Evolutionary conservation across 1,284 basidiomycete genomes (phyloP).

Genomic region (Ustilago loliicola): DNA sequence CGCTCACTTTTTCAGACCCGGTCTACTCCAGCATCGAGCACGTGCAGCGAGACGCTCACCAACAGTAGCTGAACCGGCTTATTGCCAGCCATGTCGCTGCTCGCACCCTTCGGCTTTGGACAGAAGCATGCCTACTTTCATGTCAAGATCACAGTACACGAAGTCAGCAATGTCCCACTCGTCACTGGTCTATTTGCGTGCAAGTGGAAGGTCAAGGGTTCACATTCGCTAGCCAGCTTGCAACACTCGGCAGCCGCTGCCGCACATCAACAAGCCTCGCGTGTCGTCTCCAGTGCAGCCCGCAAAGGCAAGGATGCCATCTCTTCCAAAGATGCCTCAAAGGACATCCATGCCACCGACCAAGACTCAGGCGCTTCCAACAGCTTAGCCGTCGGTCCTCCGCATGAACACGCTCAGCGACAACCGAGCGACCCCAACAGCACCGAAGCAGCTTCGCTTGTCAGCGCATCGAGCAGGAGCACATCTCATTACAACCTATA

Average conservation of each 20-base stretch:
- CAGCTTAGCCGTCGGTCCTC: constrained; percentile 15
- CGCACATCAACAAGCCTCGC: constrained; percentile 35
- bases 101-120: constrained; percentile 72
- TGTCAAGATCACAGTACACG: constrained; percentile 78
- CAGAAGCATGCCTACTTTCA: constrained; percentile 76
- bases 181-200: constrained; percentile 81
- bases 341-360: constrained; percentile 33
- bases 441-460: constrained; percentile 32
- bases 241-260: constrained; percentile 47
- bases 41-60: neutral
- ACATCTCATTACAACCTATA: constrained; percentile 12
- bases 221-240: constrained; percentile 63
- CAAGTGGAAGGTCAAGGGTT: constrained; percentile 81
- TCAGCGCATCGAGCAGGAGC: constrained; percentile 22
- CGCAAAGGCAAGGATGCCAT: constrained; percentile 18
- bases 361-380: constrained; percentile 27
- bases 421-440: constrained; percentile 10
- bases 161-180: constrained; percentile 81
- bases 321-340: constrained; percentile 23
- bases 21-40: neutral
- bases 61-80: neutral
- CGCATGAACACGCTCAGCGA: constrained; percentile 17
- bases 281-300: constrained; percentile 11
- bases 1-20: too few relatives aligned
- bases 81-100: constrained; percentile 53